Percentiles rank a stretch among this genome's conserved stretches.
phyloP scores from a whole-genome alignment of 495 filamentous ascomycete species.

The Aspergillus nidulans region DNA sequence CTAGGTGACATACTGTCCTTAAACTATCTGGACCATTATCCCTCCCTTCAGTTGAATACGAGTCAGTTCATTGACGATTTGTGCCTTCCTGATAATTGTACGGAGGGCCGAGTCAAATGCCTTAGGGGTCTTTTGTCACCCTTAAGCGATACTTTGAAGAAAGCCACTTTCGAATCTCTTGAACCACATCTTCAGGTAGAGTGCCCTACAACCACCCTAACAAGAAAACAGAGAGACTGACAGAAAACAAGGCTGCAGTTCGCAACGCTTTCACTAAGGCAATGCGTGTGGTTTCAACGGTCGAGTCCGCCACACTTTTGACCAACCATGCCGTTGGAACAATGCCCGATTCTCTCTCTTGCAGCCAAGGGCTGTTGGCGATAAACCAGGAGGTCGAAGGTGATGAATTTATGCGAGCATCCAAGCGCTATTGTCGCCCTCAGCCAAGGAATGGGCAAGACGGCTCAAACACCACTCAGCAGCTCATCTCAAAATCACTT shows the following conservation, averaged over 20 bases:
- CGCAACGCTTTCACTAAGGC: conserved; percentile 11
- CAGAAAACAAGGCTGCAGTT: conserved; percentile 19
- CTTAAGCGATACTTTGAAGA: conserved; percentile 22
- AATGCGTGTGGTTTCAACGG: neutral
- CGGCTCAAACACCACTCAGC: conserved; percentile 11
- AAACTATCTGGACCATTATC: conserved; percentile 14
- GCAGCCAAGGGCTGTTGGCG: conserved; percentile 8
- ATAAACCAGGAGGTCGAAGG: conserved; percentile 6
- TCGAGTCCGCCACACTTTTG: neutral
- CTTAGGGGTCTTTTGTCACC: conserved; percentile 24
- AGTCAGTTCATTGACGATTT: conserved; percentile 24
- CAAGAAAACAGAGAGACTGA: conserved; percentile 17
- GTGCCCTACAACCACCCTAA: neutral
- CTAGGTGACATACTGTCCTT: conserved; percentile 26
- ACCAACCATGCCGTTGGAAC: neutral
- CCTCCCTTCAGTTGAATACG: conserved; percentile 26
- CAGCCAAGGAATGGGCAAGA: neutral
- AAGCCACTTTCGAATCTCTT: conserved; percentile 10
- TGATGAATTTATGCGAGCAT: conserved; percentile 14
- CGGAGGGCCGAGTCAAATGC: conserved; percentile 9
- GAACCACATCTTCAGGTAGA: conserved; percentile 30
- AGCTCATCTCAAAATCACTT: conserved; percentile 19
- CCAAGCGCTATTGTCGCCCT: conserved; percentile 28
- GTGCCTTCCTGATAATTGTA: conserved; percentile 11
- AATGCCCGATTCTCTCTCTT: neutral